A percentile compares a stretch with the other conserved stretches of the same genome.
phyloP scores from a whole-genome alignment of 2,329 filamentous ascomycete genomes.

The Ophiostoma ulmi region DNA sequence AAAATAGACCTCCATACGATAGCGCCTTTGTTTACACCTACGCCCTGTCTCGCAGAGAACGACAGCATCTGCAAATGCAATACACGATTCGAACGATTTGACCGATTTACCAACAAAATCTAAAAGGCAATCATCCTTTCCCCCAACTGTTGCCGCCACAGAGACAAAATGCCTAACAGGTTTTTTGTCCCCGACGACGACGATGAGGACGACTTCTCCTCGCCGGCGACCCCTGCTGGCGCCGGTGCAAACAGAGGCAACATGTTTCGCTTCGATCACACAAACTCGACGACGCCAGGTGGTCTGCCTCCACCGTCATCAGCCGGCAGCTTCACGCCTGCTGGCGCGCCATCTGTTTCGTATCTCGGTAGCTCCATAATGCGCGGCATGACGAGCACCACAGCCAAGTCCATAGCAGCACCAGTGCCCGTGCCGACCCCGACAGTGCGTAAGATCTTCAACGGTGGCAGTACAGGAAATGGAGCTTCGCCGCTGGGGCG shows the following conservation, averaged over 20 bases:
- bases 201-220: constrained; percentile 24
- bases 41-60: too few relatives aligned
- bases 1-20: constrained; percentile 18
- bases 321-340: constrained; percentile 51
- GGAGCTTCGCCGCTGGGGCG: constrained; percentile 42
- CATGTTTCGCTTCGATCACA: constrained; percentile 39
- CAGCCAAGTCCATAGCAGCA: constrained; percentile 11
- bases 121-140: background rate
- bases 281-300: constrained; percentile 50
- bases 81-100: background rate
- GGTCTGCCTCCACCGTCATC: constrained; percentile 50
- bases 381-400: constrained; percentile 33
- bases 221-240: constrained; percentile 25
- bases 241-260: constrained; percentile 26
- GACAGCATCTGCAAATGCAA: background rate
- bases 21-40: constrained; percentile 8
- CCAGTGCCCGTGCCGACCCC: constrained; percentile 7
- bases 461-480: background rate
- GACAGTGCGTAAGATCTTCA: constrained; percentile 24
- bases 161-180: constrained; percentile 26
- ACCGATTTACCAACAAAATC: background rate
- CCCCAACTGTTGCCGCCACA: background rate
- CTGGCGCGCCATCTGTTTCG: constrained; percentile 51
- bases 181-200: constrained; percentile 27
- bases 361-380: constrained; percentile 53